Conservation (phyloP, 768 basidiomycete species). For the Arthromyces matolae region DNA sequence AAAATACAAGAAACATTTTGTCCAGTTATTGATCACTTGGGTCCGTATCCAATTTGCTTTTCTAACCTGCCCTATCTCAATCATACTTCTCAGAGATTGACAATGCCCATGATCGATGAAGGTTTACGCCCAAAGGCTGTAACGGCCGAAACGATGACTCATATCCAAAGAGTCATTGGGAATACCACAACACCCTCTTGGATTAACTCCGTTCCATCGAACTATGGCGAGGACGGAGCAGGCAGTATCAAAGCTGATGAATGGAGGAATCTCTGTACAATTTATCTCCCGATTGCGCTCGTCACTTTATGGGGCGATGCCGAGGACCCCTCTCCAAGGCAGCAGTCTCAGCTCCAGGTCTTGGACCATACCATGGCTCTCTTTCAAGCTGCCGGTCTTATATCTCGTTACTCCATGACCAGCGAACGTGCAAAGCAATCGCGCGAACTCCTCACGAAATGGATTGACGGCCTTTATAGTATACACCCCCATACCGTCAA, state of each 20-base stretch:
- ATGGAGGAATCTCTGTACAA: conserved; percentile 26
- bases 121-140: too few species aligned
- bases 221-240: conserved; percentile 23
- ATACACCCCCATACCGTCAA: conserved; percentile 21
- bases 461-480: conserved; percentile 19
- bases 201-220: conserved; percentile 24
- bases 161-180: conserved; percentile 17
- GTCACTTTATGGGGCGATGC: conserved; percentile 28
- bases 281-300: conserved; percentile 33
- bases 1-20: too few species aligned
- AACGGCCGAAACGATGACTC: background rate
- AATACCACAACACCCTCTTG: conserved; percentile 21
- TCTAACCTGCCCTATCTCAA: too few species aligned
- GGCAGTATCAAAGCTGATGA: conserved; percentile 36
- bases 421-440: conserved; percentile 5
- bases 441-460: conserved; percentile 16
- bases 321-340: background rate
- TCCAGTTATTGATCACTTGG: too few species aligned
- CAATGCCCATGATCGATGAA: too few species aligned
- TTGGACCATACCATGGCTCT: background rate
- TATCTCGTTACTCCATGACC: background rate
- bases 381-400: background rate
- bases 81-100: too few species aligned
- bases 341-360: background rate
- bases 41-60: too few species aligned